Evolutionary conservation across 805 yeast species (phyloP).

Genomic region (Hemisphaericaspora nanyangensis): DNA sequence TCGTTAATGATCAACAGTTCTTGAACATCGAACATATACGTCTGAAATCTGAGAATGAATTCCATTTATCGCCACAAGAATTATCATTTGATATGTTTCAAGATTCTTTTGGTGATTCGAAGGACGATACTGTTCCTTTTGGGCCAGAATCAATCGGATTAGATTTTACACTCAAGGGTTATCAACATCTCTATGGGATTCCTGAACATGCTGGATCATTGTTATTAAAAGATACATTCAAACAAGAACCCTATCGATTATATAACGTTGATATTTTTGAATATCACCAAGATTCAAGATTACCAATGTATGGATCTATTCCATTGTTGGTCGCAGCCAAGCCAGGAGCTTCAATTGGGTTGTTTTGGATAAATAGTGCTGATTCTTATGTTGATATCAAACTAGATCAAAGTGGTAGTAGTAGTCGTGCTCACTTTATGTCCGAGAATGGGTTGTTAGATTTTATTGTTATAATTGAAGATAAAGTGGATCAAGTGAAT

Average conservation of each 20-base stretch:
- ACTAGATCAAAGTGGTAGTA: conserved; percentile 27
- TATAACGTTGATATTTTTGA: conserved; percentile 95
- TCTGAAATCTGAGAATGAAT: conserved; percentile 23
- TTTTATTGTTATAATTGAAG: conserved; percentile 61
- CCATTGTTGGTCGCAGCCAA: conserved; percentile 79
- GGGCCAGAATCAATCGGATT: conserved; percentile 90
- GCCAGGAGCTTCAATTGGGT: conserved; percentile 57
- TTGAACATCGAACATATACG: conserved; percentile 85
- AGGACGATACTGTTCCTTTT: conserved; percentile 59
- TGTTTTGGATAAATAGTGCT: conserved; percentile 91
- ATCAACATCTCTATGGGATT: conserved; percentile 76
- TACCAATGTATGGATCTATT: conserved; percentile 94
- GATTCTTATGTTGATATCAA: conserved; percentile 84
- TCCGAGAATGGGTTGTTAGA: conserved; percentile 88
- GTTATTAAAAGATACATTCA: conserved; percentile 63
- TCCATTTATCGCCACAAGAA: conserved; percentile 52
- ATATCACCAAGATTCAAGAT: conserved; percentile 74
- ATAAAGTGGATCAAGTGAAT: conserved; percentile 53
- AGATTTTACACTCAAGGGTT: conserved; percentile 66
- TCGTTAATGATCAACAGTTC: conserved; percentile 65
- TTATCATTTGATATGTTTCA: conserved; percentile 60
- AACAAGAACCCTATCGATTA: conserved; percentile 74
- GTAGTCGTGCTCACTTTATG: conserved; percentile 67
- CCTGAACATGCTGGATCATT: conserved; percentile 93
- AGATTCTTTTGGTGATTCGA: conserved; percentile 69